Conservation (phyloP, 2,329 filamentous ascomycete species). For the Corynespora cassiicola region DNA sequence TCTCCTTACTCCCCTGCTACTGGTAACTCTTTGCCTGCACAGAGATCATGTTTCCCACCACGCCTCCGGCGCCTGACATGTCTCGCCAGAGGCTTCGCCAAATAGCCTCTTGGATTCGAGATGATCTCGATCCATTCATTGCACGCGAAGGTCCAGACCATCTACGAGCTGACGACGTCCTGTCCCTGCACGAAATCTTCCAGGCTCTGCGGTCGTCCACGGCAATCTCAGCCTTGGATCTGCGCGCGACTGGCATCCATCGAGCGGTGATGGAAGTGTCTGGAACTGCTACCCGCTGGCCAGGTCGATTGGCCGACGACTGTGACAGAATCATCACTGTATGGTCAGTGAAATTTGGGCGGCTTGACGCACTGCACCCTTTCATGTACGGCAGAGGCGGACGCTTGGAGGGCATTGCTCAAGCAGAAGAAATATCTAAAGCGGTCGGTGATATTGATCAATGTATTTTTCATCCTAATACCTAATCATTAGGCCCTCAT, state of each 20-base stretch:
- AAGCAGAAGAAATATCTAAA: slow-evolving; percentile 44
- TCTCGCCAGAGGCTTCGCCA: slow-evolving; percentile 40
- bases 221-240: slow-evolving; percentile 37
- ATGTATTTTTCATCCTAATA: slow-evolving; percentile 1
- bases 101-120: slow-evolving; percentile 54
- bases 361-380: slow-evolving; percentile 44
- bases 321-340: slow-evolving; percentile 49
- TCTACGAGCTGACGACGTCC: slow-evolving; percentile 51
- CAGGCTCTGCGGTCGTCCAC: slow-evolving; percentile 24
- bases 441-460: slow-evolving; percentile 31
- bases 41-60: slow-evolving; percentile 12
- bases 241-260: slow-evolving; percentile 55
- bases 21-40: no score
- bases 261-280: slow-evolving; percentile 51
- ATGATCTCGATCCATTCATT: slow-evolving; percentile 54
- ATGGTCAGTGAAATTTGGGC: slow-evolving; percentile 49
- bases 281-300: slow-evolving; percentile 56
- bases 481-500: slow-evolving; percentile 37
- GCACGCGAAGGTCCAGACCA: slow-evolving; percentile 53
- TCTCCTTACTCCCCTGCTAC: no score
- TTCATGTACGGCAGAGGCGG: slow-evolving; percentile 53
- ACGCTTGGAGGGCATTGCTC: slow-evolving; percentile 50
- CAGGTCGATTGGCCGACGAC: slow-evolving; percentile 50
- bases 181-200: slow-evolving; percentile 53
- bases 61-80: slow-evolving; percentile 21